A percentile compares a stretch with the other conserved stretches of the same genome.
phyloP scores from a whole-genome alignment of 139 green algal genomes.

The Penium margaritaceum region DNA sequence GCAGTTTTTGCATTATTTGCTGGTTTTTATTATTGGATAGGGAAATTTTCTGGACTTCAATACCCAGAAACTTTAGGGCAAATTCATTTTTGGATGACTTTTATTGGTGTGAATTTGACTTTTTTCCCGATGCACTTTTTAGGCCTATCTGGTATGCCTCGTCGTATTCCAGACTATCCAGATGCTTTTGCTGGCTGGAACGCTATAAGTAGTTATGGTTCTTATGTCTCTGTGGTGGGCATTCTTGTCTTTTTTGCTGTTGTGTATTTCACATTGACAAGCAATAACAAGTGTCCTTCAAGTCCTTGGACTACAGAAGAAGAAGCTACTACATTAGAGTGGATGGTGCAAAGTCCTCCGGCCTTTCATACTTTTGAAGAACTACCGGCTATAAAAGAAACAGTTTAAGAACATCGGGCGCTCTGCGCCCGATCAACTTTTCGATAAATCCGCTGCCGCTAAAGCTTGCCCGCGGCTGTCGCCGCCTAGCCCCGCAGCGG shows the following conservation, averaged over 20 bases:
- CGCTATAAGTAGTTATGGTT: constrained; percentile 55
- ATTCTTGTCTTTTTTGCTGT: constrained; percentile 63
- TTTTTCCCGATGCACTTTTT: constrained; percentile 70
- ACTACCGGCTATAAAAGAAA: constrained; percentile 54
- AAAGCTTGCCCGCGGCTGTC: no score
- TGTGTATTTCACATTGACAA: constrained; percentile 55
- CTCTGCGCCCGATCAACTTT: no score
- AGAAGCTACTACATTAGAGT: constrained; percentile 52
- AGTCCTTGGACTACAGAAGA: constrained; percentile 57
- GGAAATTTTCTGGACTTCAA: no score
- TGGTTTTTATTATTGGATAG: no score
- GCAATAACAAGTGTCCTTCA: constrained; percentile 47
- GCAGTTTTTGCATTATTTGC: no score
- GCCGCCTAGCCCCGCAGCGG: no score
- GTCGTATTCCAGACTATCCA: constrained; percentile 63
- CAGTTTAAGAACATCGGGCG: no score
- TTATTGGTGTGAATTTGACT: constrained; percentile 66
- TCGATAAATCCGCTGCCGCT: no score
- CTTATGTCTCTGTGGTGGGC: constrained; percentile 59
- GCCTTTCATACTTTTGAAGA: constrained; percentile 63
- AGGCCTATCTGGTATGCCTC: constrained; percentile 64
- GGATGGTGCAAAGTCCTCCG: constrained; percentile 56
- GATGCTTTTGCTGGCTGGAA: constrained; percentile 28
- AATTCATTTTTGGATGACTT: constrained; percentile 67
- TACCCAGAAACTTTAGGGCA: constrained; percentile 27